Conservation (phyloP, 2,329 filamentous ascomycete species). For the Fusarium pseudocircinatum region DNA sequence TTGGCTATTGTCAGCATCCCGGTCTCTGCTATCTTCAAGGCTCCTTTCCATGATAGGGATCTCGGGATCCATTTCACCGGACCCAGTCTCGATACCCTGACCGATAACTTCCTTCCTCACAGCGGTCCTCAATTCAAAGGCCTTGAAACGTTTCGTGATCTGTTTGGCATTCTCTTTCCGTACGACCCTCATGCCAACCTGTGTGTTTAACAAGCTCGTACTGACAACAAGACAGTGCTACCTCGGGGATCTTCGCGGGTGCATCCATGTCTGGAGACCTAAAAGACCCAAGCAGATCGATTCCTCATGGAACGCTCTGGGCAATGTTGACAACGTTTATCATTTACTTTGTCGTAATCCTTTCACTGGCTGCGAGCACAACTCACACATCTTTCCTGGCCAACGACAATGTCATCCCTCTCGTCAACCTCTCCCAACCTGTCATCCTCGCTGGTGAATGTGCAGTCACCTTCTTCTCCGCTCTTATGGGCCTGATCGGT, state of each 20-base stretch:
- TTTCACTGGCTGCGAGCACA: conserved; percentile 81
- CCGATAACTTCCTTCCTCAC: conserved; percentile 78
- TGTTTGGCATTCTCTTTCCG: conserved; percentile 89
- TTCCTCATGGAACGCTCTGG: conserved; percentile 84
- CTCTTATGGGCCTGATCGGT: conserved; percentile 87
- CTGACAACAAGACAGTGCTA: conserved; percentile 49
- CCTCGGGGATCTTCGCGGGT: conserved; percentile 71
- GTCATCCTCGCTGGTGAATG: conserved; percentile 84
- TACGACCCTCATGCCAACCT: conserved; percentile 31
- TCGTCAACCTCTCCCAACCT: conserved; percentile 79
- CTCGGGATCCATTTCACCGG: conserved; percentile 81
- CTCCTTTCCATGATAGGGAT: conserved; percentile 71
- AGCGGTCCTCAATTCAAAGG: conserved; percentile 70
- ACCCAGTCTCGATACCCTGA: conserved; percentile 73
- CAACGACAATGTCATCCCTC: conserved; percentile 82
- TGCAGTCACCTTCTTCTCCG: conserved; percentile 84
- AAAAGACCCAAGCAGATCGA: conserved; percentile 82
- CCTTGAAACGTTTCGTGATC: conserved; percentile 77
- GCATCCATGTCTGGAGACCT: conserved; percentile 92
- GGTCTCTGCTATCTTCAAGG: conserved; percentile 74
- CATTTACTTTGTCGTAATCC: conserved; percentile 78
- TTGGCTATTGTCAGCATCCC: conserved; percentile 84
- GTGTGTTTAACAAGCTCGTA: neutral
- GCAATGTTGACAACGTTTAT: conserved; percentile 80
- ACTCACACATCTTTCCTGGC: conserved; percentile 77